Percentiles rank a stretch among this genome's conserved stretches.
Conservation (phyloP, 768 basidiomycete genomes). For the Collybia mongolica region DNA sequence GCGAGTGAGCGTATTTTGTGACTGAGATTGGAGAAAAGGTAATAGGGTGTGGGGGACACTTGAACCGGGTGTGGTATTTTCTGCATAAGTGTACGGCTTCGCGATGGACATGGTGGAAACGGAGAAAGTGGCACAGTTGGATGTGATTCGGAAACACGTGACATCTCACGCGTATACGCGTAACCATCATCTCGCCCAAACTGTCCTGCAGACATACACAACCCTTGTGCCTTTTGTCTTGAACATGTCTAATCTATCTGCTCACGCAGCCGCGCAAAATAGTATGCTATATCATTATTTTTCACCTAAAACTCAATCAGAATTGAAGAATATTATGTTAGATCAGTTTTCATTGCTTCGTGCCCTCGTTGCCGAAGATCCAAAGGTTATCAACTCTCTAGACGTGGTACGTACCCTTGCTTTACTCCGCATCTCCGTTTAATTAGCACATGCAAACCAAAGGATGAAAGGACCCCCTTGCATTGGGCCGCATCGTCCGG, state of each 20-base stretch:
- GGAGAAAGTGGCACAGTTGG: not conserved
- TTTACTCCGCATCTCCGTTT: not conserved
- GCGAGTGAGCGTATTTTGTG: slow-evolving; percentile 72
- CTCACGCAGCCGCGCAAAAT: slow-evolving; percentile 71
- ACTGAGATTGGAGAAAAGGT: slow-evolving; percentile 79
- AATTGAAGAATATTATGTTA: slow-evolving; percentile 23
- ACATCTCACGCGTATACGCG: not conserved
- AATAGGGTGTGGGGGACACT: slow-evolving; percentile 61
- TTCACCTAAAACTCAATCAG: not conserved
- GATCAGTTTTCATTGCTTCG: slow-evolving; percentile 74
- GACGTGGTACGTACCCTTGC: slow-evolving; percentile 50
- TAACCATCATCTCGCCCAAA: not conserved
- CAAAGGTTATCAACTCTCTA: slow-evolving; percentile 54
- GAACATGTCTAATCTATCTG: slow-evolving; percentile 31
- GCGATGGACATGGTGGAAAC: slow-evolving; percentile 20
- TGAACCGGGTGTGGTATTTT: slow-evolving; percentile 13
- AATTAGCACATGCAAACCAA: not conserved
- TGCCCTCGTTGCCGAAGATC: slow-evolving; percentile 60
- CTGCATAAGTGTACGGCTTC: slow-evolving; percentile 24
- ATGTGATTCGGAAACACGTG: slow-evolving; percentile 6
- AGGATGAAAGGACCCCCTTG: slow-evolving; percentile 82
- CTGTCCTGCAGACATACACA: not conserved
- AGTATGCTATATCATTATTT: slow-evolving; percentile 33
- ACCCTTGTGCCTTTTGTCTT: not conserved
- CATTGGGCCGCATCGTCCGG: slow-evolving; percentile 85